Base-by-base conservation (phyloP, 495 filamentous ascomycete species). In the Paragyromitra xinjiangensis region DNA sequence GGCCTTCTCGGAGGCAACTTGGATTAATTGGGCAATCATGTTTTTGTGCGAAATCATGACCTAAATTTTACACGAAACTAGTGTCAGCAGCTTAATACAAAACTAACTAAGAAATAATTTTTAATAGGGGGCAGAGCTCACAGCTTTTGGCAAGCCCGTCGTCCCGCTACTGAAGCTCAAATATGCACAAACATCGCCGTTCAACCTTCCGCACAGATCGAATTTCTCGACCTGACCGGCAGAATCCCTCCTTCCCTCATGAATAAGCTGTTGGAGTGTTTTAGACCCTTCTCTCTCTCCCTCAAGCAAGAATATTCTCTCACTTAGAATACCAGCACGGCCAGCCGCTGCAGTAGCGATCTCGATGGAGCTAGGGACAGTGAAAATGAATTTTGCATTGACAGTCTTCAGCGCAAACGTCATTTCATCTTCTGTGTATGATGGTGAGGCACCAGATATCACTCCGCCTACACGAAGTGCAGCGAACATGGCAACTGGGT, bases 21-120 rank as follows among this genome's bases (percentile, higher is more conserved):
- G 89, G 45, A 90, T 83, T 64, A 85, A 87, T 79, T 91, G 89
- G 3, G 88, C 88, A 40, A 91, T 90, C 29, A 91, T 87, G 78
- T 91, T 90, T 56, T 87, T 86, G 75, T 91, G 88, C 6, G 88
- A 81, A 34, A 90, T 89, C 89, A 91, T 90, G 44, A 90, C 87
- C 72, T 82, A 55, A 69, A 39, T 29, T 29, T 40, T 9, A 68
- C 26, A 51, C 40, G 44, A n/a, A 16, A 14, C 4, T 22, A 51
- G 42, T 66, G n/a, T 50, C 40, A 19, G 12, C 24, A 53, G 6
- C 55, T 22, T 6, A 58, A 26, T 39, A 34, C 9, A 45, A 48
- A 64, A 11, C 29, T 6, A 42, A 39, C 11, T 22, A 4, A 19
- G 19, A 8, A 63, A 9, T 5, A 37, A 42, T 12, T 29, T 0